Base-by-base conservation (phyloP, 1,139 yeast species). In the Zygosaccharomyces pseudobailii region DNA sequence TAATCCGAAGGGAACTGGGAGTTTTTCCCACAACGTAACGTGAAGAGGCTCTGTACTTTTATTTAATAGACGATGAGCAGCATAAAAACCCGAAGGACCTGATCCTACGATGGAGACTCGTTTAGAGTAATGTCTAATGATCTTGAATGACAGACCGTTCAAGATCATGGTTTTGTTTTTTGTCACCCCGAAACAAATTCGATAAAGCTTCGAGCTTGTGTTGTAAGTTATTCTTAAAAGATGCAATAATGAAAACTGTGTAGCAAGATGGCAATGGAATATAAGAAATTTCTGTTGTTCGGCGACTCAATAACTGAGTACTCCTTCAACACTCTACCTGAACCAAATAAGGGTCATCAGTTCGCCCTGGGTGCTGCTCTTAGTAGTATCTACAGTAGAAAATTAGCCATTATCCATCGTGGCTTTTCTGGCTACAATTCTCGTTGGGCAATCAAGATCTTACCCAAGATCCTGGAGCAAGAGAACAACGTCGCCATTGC, bases 1-100 rank as follows among this genome's bases (percentile, higher is more conserved):
- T 33, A 92, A 72, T 0, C 99, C 99, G 68, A 78, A 92, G 0
- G 98, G 98, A 3, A 90, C 82, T 0, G 97, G 96, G 32, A 84
- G 71, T 50, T 81, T 74, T 60, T 92, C 99, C 71, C 82, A 89
- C 56, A 85, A 70, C 51, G 83, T 85, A 9, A 82, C 69, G 48
- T 75, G 65, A 10, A 81, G 56, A n/a, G 74, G 69, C 54, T 79
- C 65, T 8, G 71, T 67, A 10, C 71, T 57, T 48, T 78, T 78
- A 53, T 79, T 79, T 39, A 90, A 69, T 17, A 90, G 66, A 47
- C 87, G 83, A 55, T 86, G 80, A 0, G 90, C 90, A 1, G 97
- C 84, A 66, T 92, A 92, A 64, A 92, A 89, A 0, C 96, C 97
- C 0, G 97, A 94, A 0, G 99, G 98, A 0, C 99, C 99, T 0